Evolutionary conservation across 257 asterid species (phyloP).

Genomic region (Scutellaria minor): DNA sequence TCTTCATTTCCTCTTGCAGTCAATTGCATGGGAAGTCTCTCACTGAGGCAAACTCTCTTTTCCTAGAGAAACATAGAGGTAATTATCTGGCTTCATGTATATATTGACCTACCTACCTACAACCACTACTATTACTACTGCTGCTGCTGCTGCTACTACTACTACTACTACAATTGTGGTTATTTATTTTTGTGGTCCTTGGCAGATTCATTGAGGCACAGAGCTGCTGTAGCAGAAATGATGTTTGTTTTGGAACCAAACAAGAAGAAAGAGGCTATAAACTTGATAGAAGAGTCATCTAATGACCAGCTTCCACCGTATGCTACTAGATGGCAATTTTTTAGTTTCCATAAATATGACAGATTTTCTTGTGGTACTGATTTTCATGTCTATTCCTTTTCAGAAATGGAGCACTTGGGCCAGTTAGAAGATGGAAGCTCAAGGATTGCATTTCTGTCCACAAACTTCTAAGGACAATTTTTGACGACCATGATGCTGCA

Average conservation of each 20-base stretch:
- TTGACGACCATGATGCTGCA: slow-evolving; percentile 75
- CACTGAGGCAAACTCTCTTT: slow-evolving; percentile 68
- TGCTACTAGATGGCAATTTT: slow-evolving; percentile 30
- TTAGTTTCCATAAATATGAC: neutral
- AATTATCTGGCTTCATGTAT: slow-evolving; percentile 26
- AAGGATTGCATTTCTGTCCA: slow-evolving; percentile 79
- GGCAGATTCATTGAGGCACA: slow-evolving; percentile 81
- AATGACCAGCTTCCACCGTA: slow-evolving; percentile 61
- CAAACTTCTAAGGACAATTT: slow-evolving; percentile 56
- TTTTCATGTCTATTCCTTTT: slow-evolving; percentile 29
- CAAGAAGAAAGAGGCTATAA: slow-evolving; percentile 73
- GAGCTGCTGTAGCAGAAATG: slow-evolving; percentile 96
- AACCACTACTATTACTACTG: no score
- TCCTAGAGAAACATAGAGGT: slow-evolving; percentile 87
- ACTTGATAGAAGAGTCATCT: slow-evolving; percentile 75
- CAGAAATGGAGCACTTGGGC: slow-evolving; percentile 64
- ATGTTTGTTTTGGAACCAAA: slow-evolving; percentile 74
- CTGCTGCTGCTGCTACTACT: no score
- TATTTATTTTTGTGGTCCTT: slow-evolving; percentile 26
- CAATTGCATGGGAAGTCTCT: slow-evolving; percentile 84
- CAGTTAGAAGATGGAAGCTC: slow-evolving; percentile 56
- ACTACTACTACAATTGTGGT: no score
- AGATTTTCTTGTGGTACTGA: slow-evolving; percentile 25
- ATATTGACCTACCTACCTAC: slow-evolving; percentile 4
- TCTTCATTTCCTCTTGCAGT: slow-evolving; percentile 48